Base-by-base conservation (phyloP, 2,329 filamentous ascomycete genomes). In the Davidsoniella eucalypti region DNA sequence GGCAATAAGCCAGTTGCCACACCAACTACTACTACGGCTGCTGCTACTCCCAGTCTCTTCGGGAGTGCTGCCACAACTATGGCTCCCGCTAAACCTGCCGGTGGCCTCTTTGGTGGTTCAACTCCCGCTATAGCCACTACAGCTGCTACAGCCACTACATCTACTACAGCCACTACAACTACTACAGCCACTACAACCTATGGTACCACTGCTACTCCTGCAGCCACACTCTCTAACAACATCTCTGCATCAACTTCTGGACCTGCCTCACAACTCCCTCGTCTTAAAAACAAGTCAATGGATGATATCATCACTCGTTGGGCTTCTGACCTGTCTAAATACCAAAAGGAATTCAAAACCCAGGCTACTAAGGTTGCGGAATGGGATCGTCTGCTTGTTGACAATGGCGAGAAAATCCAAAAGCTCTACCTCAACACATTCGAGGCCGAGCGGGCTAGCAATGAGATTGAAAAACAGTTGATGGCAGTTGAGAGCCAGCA, bases 261-360 rank as follows among this genome's bases (percentile, higher is more conserved):
- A 0, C 87, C 88, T 1, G 70, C 81, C 2, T 90, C 92, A 14
- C 82, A 87, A 52, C 79, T 93, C 59, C 92, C 90, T 3, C 82
- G 92, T 25, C 72, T 98, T 37, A 94, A 94, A 71, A 94, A 95
- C 66, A 96, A 94, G 69, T 94, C 90, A 0, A 95, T 98, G 84
- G 92, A 98, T 61, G 92, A 98, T 63, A 95, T 98, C 56, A 87
- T 98, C 56, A 95, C 87, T 3, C 80, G 87, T 29, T 98, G 92
- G 92, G 92, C 92, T 2, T 87, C 87, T 0, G 92, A 96, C 61
- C 71, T 98, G 46, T 84, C 87, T 49, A 93, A 94, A 61, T 95
- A 98, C 61, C 90, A 96, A 61, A 94, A 94, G 63, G 87, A 94
- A 53, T 98, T 96, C 69, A 87, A 93, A 62, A 76, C 82, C 33